phyloP scores from a whole-genome alignment of 371 early-diverging fungal genomes.

The Batkoa obscura region DNA sequence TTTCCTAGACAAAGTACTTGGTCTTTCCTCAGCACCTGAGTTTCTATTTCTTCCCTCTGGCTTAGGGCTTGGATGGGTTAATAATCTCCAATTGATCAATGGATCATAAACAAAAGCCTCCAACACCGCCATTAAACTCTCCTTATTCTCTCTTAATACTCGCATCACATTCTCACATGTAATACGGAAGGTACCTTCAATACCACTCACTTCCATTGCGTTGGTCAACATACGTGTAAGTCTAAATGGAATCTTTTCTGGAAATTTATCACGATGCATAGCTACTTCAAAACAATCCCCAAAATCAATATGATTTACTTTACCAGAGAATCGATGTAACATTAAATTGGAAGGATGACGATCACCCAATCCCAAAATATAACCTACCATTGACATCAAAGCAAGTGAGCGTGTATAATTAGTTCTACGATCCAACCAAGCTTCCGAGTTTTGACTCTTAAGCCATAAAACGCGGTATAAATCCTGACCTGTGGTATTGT shows the following conservation, averaged over 20 bases:
- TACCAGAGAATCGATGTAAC: slow-evolving; percentile 82
- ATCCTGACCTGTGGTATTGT: slow-evolving; percentile 89
- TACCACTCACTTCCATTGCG: slow-evolving; percentile 94
- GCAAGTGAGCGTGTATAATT: slow-evolving; percentile 93
- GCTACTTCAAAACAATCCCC: slow-evolving; percentile 98
- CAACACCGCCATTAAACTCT: slow-evolving; percentile 93
- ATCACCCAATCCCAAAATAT: slow-evolving; percentile 95
- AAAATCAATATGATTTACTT: slow-evolving; percentile 97
- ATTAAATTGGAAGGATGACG: slow-evolving; percentile 96
- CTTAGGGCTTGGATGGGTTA: slow-evolving; percentile 21
- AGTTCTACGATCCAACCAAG: slow-evolving; percentile 89
- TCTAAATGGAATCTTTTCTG: slow-evolving; percentile 96
- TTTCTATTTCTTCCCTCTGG: slow-evolving; percentile 4
- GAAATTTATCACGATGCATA: slow-evolving; percentile 91
- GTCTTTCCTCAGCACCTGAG: not conserved
- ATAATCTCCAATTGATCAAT: slow-evolving; percentile 78
- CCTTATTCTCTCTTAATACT: slow-evolving; percentile 87
- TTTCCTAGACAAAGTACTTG: not conserved
- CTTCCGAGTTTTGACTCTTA: slow-evolving; percentile 86
- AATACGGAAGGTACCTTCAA: slow-evolving; percentile 88
- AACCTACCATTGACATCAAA: slow-evolving; percentile 97
- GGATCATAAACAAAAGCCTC: slow-evolving; percentile 98
- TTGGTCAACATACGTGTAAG: slow-evolving; percentile 94
- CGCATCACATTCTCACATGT: slow-evolving; percentile 94
- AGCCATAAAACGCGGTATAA: slow-evolving; percentile 90